These are phyloP conservation scores for Coemansia sp. DNA, from an alignment of 371 early-diverging fungal species.

Conservation along the genomic window DNA sequence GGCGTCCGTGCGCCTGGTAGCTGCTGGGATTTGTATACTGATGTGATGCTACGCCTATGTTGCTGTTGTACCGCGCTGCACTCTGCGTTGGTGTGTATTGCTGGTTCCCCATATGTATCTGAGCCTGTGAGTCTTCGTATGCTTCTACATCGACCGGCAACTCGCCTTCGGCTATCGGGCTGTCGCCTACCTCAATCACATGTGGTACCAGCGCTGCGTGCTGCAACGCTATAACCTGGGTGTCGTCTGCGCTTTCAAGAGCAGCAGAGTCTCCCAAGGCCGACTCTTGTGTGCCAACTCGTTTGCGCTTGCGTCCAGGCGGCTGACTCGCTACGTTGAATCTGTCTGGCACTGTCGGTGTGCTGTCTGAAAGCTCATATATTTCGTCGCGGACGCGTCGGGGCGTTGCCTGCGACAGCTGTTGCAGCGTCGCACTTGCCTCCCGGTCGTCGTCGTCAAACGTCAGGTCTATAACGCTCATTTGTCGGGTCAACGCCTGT, in stretches of 20 bases:
- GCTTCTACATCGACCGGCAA: not conserved
- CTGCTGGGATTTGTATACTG: not conserved
- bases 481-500: not conserved
- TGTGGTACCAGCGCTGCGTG: not conserved
- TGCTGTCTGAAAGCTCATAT: constrained; percentile 4
- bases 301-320: constrained; percentile 29
- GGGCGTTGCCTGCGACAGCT: not conserved
- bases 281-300: not conserved
- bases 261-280: not conserved
- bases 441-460: constrained; percentile 27
- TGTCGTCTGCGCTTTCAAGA: not conserved
- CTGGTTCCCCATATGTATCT: not conserved
- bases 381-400: not conserved
- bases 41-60: not conserved
- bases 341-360: not conserved
- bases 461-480: constrained; percentile 41
- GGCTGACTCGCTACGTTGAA: constrained; percentile 18
- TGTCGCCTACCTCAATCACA: constrained; percentile 26
- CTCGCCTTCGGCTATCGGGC: not conserved
- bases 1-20: constrained; percentile 2
- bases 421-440: not conserved
- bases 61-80: not conserved
- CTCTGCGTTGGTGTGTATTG: not conserved
- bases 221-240: not conserved
- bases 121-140: not conserved